A percentile compares a stretch with the other conserved stretches of the same genome.
Conservation (phyloP, 352 stramenopile genomes). For the Globisporangium spiculum region DNA sequence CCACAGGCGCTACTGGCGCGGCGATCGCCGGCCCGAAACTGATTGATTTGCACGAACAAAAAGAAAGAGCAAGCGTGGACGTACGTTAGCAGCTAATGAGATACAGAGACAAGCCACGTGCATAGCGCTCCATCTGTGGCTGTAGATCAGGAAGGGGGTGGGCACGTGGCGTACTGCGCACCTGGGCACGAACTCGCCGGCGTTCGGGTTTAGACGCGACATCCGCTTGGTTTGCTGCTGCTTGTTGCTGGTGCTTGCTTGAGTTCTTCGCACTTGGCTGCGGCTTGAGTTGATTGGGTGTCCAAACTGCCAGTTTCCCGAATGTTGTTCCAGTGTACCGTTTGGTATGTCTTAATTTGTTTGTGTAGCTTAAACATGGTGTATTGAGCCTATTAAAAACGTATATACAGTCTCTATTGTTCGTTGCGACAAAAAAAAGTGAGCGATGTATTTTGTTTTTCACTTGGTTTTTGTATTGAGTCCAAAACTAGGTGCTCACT, state of each 20-base stretch:
- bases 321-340: neutral
- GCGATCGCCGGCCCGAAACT: conserved; percentile 5
- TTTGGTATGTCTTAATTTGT: neutral
- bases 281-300: neutral
- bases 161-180: conserved; percentile 22
- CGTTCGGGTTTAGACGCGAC: conserved; percentile 74
- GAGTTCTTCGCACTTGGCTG: neutral
- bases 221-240: conserved; percentile 18
- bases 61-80: neutral
- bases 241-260: neutral
- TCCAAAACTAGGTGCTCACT: too few species aligned
- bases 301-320: neutral
- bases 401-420: too few species aligned
- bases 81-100: neutral
- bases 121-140: neutral
- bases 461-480: too few species aligned
- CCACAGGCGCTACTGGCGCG: conserved; percentile 13
- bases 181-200: conserved; percentile 80
- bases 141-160: neutral
- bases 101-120: neutral
- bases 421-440: too few species aligned
- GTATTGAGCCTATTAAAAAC: too few species aligned
- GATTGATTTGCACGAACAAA: neutral
- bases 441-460: too few species aligned
- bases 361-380: too few species aligned